These are phyloP conservation scores for Xylaria sp. DNA, from an alignment of 2,329 filamentous ascomycete genomes.

Conservation along the genomic window DNA sequence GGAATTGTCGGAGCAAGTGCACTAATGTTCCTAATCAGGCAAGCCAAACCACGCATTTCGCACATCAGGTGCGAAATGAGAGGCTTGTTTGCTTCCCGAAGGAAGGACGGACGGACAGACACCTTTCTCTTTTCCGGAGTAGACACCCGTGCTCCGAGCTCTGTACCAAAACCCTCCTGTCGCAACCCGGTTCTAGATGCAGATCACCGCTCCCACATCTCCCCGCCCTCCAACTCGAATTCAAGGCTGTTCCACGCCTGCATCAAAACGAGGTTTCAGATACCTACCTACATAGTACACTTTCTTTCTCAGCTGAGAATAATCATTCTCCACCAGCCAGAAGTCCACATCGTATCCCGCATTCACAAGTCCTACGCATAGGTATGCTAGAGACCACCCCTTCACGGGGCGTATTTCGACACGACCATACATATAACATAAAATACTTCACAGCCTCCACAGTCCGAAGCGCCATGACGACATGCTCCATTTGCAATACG, in stretches of 20 bases:
- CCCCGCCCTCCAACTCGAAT: background rate
- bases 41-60: constrained; percentile 7
- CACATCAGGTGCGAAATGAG: background rate
- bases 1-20: background rate
- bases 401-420: background rate
- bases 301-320: constrained; percentile 6
- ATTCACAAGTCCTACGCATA: background rate
- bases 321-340: constrained; percentile 1
- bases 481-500: background rate
- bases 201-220: background rate
- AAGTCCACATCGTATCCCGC: background rate
- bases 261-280: constrained; percentile 18
- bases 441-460: background rate
- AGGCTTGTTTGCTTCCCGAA: constrained; percentile 24
- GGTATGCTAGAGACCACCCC: background rate
- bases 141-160: constrained; percentile 22
- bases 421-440: background rate
- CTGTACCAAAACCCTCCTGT: constrained; percentile 24
- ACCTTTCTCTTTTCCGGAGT: constrained; percentile 25
- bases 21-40: constrained; percentile 15
- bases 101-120: no score
- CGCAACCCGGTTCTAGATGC: constrained; percentile 17
- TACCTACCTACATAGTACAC: background rate
- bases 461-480: background rate
- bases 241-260: background rate